Evolutionary conservation across 768 basidiomycete genomes (phyloP).

Genomic region (Hemileccinum impolitum): DNA sequence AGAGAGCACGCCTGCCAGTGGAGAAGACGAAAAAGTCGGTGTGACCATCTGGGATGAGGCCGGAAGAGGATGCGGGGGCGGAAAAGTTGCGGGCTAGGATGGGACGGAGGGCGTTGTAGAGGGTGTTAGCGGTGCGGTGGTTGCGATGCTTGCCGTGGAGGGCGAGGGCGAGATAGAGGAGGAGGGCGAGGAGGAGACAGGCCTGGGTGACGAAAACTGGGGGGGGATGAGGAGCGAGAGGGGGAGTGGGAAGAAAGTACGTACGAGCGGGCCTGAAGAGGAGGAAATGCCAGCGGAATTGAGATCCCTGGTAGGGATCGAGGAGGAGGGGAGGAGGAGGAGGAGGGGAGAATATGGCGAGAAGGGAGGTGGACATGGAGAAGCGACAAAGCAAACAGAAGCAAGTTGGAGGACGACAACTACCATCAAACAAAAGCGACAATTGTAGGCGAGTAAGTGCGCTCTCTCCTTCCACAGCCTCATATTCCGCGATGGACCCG

Average conservation of each 20-base stretch:
- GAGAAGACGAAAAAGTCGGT: conserved; percentile 84
- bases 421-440: conserved; percentile 9
- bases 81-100: conserved; percentile 75
- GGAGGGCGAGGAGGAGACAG: conserved; percentile 47
- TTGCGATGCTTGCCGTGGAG: conserved; percentile 63
- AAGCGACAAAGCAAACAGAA: background rate
- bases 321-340: conserved; percentile 12
- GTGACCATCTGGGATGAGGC: conserved; percentile 63
- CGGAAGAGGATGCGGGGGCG: conserved; percentile 48
- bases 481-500: conserved; percentile 26
- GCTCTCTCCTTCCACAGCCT: background rate
- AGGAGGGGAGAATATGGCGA: conserved; percentile 14
- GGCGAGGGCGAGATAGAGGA: conserved; percentile 55
- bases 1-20: conserved; percentile 76
- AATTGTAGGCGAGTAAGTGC: conserved; percentile 17
- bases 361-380: conserved; percentile 17
- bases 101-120: conserved; percentile 59
- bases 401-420: conserved; percentile 5
- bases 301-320: conserved; percentile 66
- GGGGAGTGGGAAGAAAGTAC: conserved; percentile 21
- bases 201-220: conserved; percentile 67
- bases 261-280: conserved; percentile 77
- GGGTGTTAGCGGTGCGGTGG: conserved; percentile 54
- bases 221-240: background rate
- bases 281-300: conserved; percentile 71